Conservation (phyloP, 2,329 filamentous ascomycete genomes). For the Cordyceps pruinosa region DNA sequence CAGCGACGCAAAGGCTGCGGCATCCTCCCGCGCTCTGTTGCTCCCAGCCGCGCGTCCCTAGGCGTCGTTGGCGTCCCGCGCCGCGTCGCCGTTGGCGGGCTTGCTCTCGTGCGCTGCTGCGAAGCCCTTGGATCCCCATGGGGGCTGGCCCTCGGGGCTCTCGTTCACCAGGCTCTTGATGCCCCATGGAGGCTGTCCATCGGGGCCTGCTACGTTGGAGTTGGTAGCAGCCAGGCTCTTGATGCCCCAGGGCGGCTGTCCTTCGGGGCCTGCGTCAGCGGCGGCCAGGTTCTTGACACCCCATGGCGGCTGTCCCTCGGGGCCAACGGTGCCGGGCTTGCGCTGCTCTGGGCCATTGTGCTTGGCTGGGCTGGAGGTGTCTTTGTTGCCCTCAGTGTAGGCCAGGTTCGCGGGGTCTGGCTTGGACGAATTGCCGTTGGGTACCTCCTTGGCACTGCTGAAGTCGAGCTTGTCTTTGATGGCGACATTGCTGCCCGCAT, state of each 20-base stretch:
- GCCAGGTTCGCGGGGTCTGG: too few relatives aligned
- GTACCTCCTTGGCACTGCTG: too few relatives aligned
- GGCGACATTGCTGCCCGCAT: too few relatives aligned
- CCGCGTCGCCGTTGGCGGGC: not conserved
- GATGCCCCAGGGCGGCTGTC: not conserved
- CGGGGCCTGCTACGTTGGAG: not conserved
- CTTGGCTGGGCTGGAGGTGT: not conserved
- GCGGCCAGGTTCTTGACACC: not conserved
- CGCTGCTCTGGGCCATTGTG: not conserved
- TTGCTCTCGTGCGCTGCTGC: not conserved
- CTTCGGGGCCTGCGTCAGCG: not conserved
- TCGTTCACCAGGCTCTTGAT: not conserved
- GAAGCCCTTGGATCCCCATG: not conserved
- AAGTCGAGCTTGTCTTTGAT: too few relatives aligned
- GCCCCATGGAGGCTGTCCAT: constrained; percentile 1
- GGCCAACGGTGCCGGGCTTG: not conserved
- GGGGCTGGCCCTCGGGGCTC: not conserved
- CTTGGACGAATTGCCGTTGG: too few relatives aligned
- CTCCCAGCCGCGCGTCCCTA: constrained; percentile 7
- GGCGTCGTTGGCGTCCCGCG: not conserved
- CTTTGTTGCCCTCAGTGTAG: too few relatives aligned
- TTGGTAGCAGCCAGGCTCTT: not conserved
- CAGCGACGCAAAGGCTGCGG: not conserved
- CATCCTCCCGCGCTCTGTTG: not conserved
- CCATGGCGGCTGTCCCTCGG: not conserved